These are phyloP conservation scores for Stephanodiscus minutulus DNA, from an alignment of 108 stramenopile species.

Conservation along the genomic window DNA sequence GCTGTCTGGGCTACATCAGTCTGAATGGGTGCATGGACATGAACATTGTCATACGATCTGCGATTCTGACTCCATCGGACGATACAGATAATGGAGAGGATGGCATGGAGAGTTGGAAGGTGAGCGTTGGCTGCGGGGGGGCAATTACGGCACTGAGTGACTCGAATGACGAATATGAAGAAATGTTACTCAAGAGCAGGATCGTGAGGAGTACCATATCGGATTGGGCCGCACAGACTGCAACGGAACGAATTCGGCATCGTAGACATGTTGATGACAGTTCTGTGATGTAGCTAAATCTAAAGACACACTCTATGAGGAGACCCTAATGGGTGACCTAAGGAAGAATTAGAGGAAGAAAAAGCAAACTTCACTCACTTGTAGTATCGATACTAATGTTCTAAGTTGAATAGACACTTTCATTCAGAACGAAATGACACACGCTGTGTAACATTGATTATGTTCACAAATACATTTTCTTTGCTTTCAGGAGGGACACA, in stretches of 20 bases:
- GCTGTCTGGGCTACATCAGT: conserved; percentile 90
- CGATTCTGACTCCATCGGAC: conserved; percentile 70
- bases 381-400: too few species aligned
- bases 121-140: conserved; percentile 92
- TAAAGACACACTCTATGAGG: not conserved
- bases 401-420: too few species aligned
- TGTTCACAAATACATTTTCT: too few species aligned
- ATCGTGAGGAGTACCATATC: conserved; percentile 72
- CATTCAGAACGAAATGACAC: too few species aligned
- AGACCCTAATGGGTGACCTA: too few species aligned
- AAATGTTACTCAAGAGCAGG: conserved; percentile 90
- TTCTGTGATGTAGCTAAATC: not conserved
- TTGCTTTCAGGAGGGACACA: too few species aligned
- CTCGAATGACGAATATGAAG: conserved; percentile 89
- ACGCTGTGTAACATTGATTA: too few species aligned
- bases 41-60: conserved; percentile 96
- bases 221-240: conserved; percentile 43
- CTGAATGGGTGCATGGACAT: conserved; percentile 86
- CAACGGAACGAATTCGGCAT: not conserved
- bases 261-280: not conserved
- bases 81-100: conserved; percentile 4
- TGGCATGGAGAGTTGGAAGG: conserved; percentile 47
- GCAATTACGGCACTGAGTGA: conserved; percentile 94
- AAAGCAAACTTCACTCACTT: too few species aligned
- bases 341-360: too few species aligned